A percentile compares a stretch with the other conserved stretches of the same genome.
phyloP scores from a whole-genome alignment of 495 filamentous ascomycete species.

The Hypoxylon fragiforme region DNA sequence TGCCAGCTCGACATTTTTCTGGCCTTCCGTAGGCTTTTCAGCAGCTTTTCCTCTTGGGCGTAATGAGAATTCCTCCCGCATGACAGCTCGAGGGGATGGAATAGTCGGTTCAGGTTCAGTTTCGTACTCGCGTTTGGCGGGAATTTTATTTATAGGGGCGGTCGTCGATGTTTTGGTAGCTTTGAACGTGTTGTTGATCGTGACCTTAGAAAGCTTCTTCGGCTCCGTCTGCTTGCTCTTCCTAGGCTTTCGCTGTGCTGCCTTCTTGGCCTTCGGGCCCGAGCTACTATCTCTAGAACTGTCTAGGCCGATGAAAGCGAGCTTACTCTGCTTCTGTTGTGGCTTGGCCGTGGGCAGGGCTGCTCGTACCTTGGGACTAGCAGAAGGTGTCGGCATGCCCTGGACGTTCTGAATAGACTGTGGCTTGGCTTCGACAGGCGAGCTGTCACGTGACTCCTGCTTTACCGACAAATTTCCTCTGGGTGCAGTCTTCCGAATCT shows the following conservation, averaged over 20 bases:
- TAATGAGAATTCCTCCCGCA: constrained; percentile 37
- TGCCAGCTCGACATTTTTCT: constrained; percentile 3
- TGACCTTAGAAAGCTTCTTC: constrained; percentile 39
- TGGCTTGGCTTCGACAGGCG: constrained; percentile 40
- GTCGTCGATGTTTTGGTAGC: constrained; percentile 41
- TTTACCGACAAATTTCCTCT: constrained; percentile 29
- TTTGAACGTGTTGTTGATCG: constrained; percentile 47
- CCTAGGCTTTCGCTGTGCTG: constrained; percentile 41
- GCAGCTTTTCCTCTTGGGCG: constrained; percentile 30
- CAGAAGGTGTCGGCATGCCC: constrained; percentile 68
- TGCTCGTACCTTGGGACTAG: constrained; percentile 58
- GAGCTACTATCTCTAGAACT: constrained; percentile 11
- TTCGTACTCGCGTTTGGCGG: constrained; percentile 11
- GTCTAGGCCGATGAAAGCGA: constrained; percentile 32
- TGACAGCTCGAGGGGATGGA: constrained; percentile 21
- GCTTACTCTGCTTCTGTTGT: constrained; percentile 44
- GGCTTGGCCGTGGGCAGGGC: constrained; percentile 45
- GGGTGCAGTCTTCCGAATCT: constrained; percentile 26
- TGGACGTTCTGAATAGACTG: constrained; percentile 36
- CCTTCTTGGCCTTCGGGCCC: constrained; percentile 27
- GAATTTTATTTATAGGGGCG: constrained; percentile 20
- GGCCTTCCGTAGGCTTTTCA: background rate
- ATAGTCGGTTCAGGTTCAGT: background rate
- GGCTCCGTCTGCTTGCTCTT: constrained; percentile 45
- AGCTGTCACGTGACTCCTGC: constrained; percentile 24